Percentiles rank a stretch among this genome's conserved stretches.
Evolutionary conservation across 257 asterid species (phyloP).

Genomic region (Salvia miltiorrhiza): DNA sequence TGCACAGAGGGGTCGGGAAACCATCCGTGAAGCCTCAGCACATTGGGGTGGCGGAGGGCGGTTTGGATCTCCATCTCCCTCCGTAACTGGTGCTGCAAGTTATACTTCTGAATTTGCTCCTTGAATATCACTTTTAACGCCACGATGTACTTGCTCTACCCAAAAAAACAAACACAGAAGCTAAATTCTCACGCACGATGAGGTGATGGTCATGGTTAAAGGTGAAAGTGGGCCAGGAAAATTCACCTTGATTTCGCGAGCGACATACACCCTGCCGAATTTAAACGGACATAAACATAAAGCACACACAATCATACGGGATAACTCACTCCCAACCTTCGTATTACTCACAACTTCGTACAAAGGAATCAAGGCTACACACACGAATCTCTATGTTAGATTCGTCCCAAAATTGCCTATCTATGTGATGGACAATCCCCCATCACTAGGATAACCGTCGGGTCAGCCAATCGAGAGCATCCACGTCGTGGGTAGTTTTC

Average conservation of each 20-base stretch:
- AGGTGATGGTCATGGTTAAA: not conserved
- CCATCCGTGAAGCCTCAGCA: constrained; percentile 87
- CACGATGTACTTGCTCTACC: constrained; percentile 66
- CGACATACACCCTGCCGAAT: constrained; percentile 93
- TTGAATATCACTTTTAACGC: constrained; percentile 87
- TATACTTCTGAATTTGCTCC: constrained; percentile 79
- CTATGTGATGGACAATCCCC: too few species aligned
- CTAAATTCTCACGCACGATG: not conserved
- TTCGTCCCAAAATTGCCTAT: too few species aligned
- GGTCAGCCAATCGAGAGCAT: too few species aligned
- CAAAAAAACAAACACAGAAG: not conserved
- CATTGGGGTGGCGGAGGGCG: constrained; percentile 73
- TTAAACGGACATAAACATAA: too few species aligned
- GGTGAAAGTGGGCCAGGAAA: not conserved
- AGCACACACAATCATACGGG: too few species aligned
- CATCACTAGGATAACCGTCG: too few species aligned
- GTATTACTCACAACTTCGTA: too few species aligned
- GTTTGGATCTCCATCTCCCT: constrained; percentile 96
- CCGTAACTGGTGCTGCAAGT: constrained; percentile 65
- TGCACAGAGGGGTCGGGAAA: constrained; percentile 85
- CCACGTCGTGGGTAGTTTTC: too few species aligned
- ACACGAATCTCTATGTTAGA: too few species aligned
- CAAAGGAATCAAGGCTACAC: too few species aligned
- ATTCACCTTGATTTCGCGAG: constrained; percentile 78
- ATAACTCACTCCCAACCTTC: too few species aligned